A percentile compares a stretch with the other conserved stretches of the same genome.
Evolutionary conservation across 345 rosid genomes (phyloP).

Genomic region (Brassica nigra): DNA sequence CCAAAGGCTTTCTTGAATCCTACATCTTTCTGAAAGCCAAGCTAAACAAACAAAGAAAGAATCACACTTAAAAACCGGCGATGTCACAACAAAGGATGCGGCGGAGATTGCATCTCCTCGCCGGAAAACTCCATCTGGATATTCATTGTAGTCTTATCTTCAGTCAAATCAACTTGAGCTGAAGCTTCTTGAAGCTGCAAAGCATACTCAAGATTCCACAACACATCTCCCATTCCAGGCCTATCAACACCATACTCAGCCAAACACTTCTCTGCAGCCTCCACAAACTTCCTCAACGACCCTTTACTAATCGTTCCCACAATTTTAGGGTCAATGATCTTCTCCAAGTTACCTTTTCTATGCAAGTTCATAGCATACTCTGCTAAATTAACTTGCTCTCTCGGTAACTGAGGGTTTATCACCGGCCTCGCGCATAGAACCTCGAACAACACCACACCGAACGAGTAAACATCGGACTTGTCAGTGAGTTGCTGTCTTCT

Average conservation of each 20-base stretch:
- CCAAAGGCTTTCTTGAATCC: conserved; percentile 28
- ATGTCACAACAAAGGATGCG: conserved; percentile 17
- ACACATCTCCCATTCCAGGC: conserved; percentile 83
- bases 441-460: conserved; percentile 84
- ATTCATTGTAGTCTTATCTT: conserved; percentile 45
- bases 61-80: conserved; percentile 2
- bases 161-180: conserved; percentile 43
- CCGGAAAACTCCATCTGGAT: conserved; percentile 28
- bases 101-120: conserved; percentile 23
- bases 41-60: conserved; percentile 12
- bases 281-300: conserved; percentile 62
- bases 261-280: conserved; percentile 86
- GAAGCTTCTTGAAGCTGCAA: conserved; percentile 77
- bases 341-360: conserved; percentile 60
- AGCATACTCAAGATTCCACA: conserved; percentile 85
- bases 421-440: conserved; percentile 79
- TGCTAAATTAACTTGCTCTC: conserved; percentile 78
- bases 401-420: conserved; percentile 57
- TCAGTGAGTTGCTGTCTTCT: conserved; percentile 79
- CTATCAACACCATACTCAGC: conserved; percentile 82
- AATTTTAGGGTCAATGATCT: conserved; percentile 62
- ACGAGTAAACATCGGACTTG: conserved; percentile 87
- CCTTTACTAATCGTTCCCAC: conserved; percentile 50
- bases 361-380: conserved; percentile 81
- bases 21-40: conserved; percentile 33